Evolutionary conservation across 2,329 filamentous ascomycete genomes (phyloP).

Genomic region (Myrmaecium sp.): DNA sequence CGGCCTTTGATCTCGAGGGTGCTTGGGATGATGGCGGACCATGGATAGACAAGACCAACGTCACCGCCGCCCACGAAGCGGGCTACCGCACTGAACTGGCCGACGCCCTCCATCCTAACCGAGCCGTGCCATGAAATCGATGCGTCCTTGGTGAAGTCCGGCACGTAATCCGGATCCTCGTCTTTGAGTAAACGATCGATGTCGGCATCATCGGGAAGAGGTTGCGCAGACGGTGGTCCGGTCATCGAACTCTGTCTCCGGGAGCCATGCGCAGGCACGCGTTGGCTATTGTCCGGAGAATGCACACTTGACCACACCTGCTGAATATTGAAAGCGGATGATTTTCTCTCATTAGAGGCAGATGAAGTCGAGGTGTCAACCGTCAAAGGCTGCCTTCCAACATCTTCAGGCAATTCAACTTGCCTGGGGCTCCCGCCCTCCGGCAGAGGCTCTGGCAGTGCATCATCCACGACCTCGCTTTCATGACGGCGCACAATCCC

Average conservation of each 20-base stretch:
- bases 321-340: slow-evolving; percentile 62
- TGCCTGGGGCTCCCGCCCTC: slow-evolving; percentile 7
- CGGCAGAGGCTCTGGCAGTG: slow-evolving; percentile 8
- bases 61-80: slow-evolving; percentile 75
- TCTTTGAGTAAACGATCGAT: slow-evolving; percentile 78
- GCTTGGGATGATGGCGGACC: slow-evolving; percentile 59
- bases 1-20: slow-evolving; percentile 58
- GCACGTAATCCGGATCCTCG: slow-evolving; percentile 69
- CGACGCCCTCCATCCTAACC: slow-evolving; percentile 53
- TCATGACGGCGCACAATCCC: slow-evolving; percentile 13
- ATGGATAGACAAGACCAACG: slow-evolving; percentile 47
- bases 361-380: slow-evolving; percentile 16
- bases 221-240: slow-evolving; percentile 20
- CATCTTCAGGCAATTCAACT: slow-evolving; percentile 19
- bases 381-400: slow-evolving; percentile 12
- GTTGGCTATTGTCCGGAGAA: slow-evolving; percentile 42
- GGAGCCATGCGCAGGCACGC: slow-evolving; percentile 28
- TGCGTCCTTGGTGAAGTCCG: slow-evolving; percentile 54
- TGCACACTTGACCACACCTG: slow-evolving; percentile 72
- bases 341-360: slow-evolving; percentile 22
- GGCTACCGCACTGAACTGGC: slow-evolving; percentile 59
- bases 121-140: slow-evolving; percentile 39
- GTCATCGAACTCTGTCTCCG: slow-evolving; percentile 30
- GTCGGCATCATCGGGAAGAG: slow-evolving; percentile 63
- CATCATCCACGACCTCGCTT: slow-evolving; percentile 10